Evolutionary conservation across 345 rosid genomes (phyloP), one percentile per base, ranked within the genome.

Genomic region (Arabidopsis suecica): DNA sequence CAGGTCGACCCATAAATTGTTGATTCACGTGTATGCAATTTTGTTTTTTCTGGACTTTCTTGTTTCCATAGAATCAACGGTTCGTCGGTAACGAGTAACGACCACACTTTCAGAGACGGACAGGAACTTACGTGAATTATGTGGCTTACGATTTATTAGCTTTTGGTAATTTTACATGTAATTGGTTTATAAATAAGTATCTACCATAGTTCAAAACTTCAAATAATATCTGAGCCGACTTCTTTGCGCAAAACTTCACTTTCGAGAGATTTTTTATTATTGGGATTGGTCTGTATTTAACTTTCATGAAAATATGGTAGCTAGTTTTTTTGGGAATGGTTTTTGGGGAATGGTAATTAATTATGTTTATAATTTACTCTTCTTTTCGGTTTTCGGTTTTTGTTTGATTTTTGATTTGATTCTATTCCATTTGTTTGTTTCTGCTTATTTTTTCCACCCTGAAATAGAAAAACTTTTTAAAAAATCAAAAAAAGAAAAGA

Each of bases 51-150:
- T 18, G 38, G 61, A 33, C 69, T 22, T 61, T 14, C 1, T 61
- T 60, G 32, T 41, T 66, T 32, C 48, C 20, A 25, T 50, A 61
- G 22, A 38, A 33, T 76, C 75, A 76, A 54, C 50, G 40, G 65
- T 33, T 20, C 71, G 75, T 76, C 80, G 80, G 75, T 76, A 44
- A 66, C 36, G 28, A 69, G 58, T 62, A 55, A 14, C 13, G 59
- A 55, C 80, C 71, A 76, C 70, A 63, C 9, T 54, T 69, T 69
- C 57, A 1, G 69, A 11, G 8, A 62, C 28, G 47, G 70, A 55
- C 71, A 36, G 1, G 71, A 54, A 33, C 69, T 56, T 50, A 75
- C 67, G n/a, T 54, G 45, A 20, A 42, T 42, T 53, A 13, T 69
- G 71, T 76, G 80, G 71, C 45, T 54, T 55, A 5, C 65, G 69